A percentile compares a stretch with the other conserved stretches of the same genome.
Conservation (phyloP, 2,329 filamentous ascomycete species). For the Aspergillus pseudoglaucus region DNA sequence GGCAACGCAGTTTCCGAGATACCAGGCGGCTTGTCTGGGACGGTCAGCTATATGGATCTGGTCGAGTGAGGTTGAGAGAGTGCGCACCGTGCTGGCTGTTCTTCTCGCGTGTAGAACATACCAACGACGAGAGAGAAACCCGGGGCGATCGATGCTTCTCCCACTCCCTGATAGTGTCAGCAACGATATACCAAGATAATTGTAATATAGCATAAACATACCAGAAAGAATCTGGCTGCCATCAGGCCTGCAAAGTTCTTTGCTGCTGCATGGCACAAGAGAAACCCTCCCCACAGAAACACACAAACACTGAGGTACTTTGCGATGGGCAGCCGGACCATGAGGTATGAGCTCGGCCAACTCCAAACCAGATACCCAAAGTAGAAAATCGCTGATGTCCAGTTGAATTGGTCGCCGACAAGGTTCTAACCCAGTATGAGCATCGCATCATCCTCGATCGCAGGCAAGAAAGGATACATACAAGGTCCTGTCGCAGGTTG, state of each 20-base stretch:
- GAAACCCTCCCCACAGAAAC: constrained; percentile 27
- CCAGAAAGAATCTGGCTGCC: constrained; percentile 22
- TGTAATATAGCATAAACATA: constrained; percentile 7
- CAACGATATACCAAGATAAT: background rate
- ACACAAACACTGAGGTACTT: constrained; percentile 23
- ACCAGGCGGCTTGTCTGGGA: constrained; percentile 28
- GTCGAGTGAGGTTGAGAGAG: background rate
- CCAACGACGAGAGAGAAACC: constrained; percentile 33
- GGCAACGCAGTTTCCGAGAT: constrained; percentile 28
- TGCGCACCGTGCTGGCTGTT: constrained; percentile 22
- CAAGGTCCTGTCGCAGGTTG: constrained; percentile 18
- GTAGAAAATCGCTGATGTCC: constrained; percentile 28
- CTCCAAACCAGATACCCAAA: constrained; percentile 33
- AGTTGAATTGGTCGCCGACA: constrained; percentile 22
- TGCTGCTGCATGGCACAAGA: constrained; percentile 27
- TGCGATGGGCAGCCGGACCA: constrained; percentile 27
- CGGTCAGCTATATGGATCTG: too few species aligned
- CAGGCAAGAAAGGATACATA: constrained; percentile 3
- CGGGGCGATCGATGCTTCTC: constrained; percentile 23
- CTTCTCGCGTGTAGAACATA: constrained; percentile 29
- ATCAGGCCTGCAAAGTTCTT: constrained; percentile 29
- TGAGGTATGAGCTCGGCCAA: constrained; percentile 33
- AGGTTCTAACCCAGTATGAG: constrained; percentile 13
- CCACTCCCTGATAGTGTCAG: constrained; percentile 14
- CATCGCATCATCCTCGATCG: background rate